phyloP scores from a whole-genome alignment of 148 eudicot genomes.

The Camellia japonica region DNA sequence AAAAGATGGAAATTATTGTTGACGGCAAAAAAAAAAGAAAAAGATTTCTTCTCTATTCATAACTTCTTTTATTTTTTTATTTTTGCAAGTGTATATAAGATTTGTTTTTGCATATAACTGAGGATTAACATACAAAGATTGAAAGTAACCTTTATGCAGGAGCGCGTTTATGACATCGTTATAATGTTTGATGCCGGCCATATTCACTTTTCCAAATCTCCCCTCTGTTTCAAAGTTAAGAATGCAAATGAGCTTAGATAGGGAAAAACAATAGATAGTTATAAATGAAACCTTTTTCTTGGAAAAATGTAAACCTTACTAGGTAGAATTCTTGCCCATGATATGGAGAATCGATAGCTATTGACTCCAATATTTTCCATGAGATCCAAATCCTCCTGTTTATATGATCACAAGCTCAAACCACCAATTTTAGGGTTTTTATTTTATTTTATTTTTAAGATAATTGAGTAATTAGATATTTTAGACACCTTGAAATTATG shows the following conservation, averaged over 20 bases:
- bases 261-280: not conserved
- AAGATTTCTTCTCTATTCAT: not conserved
- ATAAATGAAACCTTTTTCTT: not conserved
- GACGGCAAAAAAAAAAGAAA: not conserved
- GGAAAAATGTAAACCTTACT: constrained; percentile 36
- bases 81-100: too few relatives aligned
- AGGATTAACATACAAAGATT: not conserved
- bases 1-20: not conserved
- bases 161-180: constrained; percentile 57
- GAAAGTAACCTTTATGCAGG: constrained; percentile 43
- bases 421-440: not conserved
- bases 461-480: not conserved
- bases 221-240: constrained; percentile 45
- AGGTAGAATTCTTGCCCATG: constrained; percentile 73
- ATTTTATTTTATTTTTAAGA: not conserved
- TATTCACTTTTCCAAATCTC: constrained; percentile 51
- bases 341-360: constrained; percentile 66
- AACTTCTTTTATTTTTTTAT: too few relatives aligned
- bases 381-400: constrained; percentile 63
- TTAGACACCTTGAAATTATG: not conserved
- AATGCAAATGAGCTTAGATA: not conserved
- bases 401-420: not conserved
- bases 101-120: too few relatives aligned
- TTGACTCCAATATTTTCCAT: constrained; percentile 57
- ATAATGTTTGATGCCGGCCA: constrained; percentile 51